Percentiles rank a stretch among this genome's conserved stretches.
phyloP scores from a whole-genome alignment of 2,329 filamentous ascomycete species.

The Stachybotrys chlorohalonatus region DNA sequence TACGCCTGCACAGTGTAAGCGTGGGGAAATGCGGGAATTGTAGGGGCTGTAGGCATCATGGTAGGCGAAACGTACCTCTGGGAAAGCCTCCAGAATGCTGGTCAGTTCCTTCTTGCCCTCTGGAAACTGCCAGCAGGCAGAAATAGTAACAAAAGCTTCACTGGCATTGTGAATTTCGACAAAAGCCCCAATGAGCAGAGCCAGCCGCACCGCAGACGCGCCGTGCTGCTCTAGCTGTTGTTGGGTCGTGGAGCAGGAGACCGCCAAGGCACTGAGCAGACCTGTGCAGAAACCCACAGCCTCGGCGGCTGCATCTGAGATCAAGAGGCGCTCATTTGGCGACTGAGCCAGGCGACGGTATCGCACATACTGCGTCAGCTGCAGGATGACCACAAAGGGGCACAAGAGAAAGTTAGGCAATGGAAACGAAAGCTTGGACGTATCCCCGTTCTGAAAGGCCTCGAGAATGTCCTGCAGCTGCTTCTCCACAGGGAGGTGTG shows the following conservation, averaged over 20 bases:
- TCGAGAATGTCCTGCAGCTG: neutral
- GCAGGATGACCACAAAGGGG: constrained; percentile 26
- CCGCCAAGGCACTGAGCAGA: constrained; percentile 25
- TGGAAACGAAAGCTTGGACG: neutral
- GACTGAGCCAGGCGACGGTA: neutral
- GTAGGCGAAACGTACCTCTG: constrained; percentile 2
- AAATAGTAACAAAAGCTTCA: neutral
- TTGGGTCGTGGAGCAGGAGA: constrained; percentile 16
- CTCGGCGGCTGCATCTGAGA: constrained; percentile 1
- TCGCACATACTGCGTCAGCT: constrained; percentile 23
- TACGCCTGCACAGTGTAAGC: constrained; percentile 17
- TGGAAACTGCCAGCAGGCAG: neutral
- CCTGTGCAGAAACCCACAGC: constrained; percentile 29
- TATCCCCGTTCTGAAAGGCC: neutral
- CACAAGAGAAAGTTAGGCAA: constrained; percentile 22
- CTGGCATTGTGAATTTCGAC: constrained; percentile 23
- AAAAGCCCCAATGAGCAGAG: constrained; percentile 24
- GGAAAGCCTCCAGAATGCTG: constrained; percentile 7
- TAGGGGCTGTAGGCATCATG: too few relatives aligned
- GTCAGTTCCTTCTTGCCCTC: constrained; percentile 5
- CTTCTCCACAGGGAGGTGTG: neutral
- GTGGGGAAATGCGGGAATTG: too few relatives aligned
- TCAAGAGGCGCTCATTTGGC: neutral
- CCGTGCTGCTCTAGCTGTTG: constrained; percentile 23
- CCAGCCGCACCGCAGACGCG: constrained; percentile 26